Percentiles rank a stretch among this genome's conserved stretches.
phyloP scores from a whole-genome alignment of 371 early-diverging fungal genomes.

The Homolaphlyctis polyrhiza region DNA sequence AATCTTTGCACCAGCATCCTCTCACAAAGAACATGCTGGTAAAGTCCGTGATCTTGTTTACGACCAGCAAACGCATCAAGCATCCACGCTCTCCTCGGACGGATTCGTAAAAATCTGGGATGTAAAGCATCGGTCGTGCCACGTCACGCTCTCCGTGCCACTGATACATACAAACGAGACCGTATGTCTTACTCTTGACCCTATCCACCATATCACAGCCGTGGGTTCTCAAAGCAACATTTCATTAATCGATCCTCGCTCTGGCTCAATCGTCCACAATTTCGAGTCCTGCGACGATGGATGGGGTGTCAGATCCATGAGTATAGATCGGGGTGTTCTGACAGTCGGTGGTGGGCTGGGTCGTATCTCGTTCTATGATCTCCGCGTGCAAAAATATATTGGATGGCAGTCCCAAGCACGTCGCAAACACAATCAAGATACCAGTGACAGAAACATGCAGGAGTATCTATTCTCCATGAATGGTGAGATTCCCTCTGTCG shows the following conservation, averaged over 20 bases:
- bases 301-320: conserved; percentile 65
- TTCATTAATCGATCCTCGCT: conserved; percentile 56
- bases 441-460: too few species aligned
- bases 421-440: not conserved
- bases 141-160: conserved; percentile 11
- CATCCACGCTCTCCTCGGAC: conserved; percentile 30
- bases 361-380: conserved; percentile 41
- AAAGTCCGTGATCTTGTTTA: conserved; percentile 38
- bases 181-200: conserved; percentile 46
- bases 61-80: not conserved
- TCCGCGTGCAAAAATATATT: conserved; percentile 26
- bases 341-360: conserved; percentile 55
- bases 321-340: conserved; percentile 43
- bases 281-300: conserved; percentile 55
- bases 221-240: conserved; percentile 61
- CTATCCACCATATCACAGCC: conserved; percentile 36
- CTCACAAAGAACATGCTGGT: conserved; percentile 18
- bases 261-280: conserved; percentile 29
- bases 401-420: conserved; percentile 17
- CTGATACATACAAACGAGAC: conserved; percentile 46
- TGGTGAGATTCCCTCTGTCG: not conserved
- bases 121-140: conserved; percentile 3
- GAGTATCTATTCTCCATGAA: too few species aligned
- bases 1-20: not conserved
- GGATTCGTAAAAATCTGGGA: conserved; percentile 42